Conservation (phyloP, 306 rosid genomes). For the Parietaria judaica region DNA sequence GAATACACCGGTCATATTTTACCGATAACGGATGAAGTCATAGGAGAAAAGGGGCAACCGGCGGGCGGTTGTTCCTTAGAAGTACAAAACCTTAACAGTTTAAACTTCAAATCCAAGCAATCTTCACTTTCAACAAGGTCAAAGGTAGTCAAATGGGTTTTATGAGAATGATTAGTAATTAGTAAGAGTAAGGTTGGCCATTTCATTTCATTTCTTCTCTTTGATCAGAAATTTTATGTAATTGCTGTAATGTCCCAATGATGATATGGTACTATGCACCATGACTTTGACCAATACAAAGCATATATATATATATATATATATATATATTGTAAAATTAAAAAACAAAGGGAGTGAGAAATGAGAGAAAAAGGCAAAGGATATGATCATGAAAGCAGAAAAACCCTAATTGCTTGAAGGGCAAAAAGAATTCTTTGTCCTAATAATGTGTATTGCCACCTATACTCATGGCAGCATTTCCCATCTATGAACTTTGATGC, state of each 20-base stretch:
- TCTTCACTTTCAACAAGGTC: neutral
- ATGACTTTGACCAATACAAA: slow-evolving; percentile 32
- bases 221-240: slow-evolving; percentile 35
- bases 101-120: too few relatives aligned
- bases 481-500: slow-evolving; percentile 27
- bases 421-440: slow-evolving; percentile 41
- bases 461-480: slow-evolving; percentile 34
- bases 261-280: slow-evolving; percentile 24
- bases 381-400: slow-evolving; percentile 27
- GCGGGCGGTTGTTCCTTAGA: too few relatives aligned
- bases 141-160: neutral
- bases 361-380: slow-evolving; percentile 8
- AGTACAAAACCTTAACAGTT: too few relatives aligned
- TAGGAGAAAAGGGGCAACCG: too few relatives aligned
- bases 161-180: slow-evolving; percentile 25
- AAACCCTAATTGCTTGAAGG: slow-evolving; percentile 43
- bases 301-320: too few relatives aligned
- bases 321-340: neutral
- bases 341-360: slow-evolving; percentile 10
- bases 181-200: slow-evolving; percentile 19
- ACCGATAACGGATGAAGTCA: too few relatives aligned
- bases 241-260: slow-evolving; percentile 50
- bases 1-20: too few relatives aligned
- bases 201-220: slow-evolving; percentile 8
- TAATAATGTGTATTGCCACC: slow-evolving; percentile 33